A percentile compares a stretch with the other conserved stretches of the same genome.
Conservation (phyloP, 2,329 filamentous ascomycete genomes). For the Aureobasidium sp. region DNA sequence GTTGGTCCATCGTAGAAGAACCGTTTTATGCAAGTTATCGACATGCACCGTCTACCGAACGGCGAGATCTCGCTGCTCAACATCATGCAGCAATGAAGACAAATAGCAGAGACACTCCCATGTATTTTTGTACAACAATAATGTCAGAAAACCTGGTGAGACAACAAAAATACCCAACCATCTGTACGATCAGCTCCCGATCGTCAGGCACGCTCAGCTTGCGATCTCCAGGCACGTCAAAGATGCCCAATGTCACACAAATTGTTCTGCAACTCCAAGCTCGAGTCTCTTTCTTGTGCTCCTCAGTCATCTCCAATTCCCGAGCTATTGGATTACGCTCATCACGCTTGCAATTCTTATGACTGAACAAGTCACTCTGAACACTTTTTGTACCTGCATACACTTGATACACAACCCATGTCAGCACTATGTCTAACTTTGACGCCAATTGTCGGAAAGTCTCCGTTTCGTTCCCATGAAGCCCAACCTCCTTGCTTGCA, state of each 20-base stretch:
- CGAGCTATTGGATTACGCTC: background rate
- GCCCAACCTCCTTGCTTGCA: background rate
- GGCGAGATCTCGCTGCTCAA: background rate
- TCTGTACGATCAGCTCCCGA: background rate
- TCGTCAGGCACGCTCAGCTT: background rate
- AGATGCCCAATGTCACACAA: background rate
- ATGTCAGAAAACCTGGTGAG: background rate
- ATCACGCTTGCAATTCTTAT: background rate
- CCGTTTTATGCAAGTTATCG: conserved; percentile 5
- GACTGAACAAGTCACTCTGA: background rate
- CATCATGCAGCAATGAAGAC: background rate
- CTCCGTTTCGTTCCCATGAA: background rate
- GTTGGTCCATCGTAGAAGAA: background rate
- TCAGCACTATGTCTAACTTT: conserved; percentile 1
- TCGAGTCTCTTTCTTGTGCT: background rate
- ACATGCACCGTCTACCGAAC: background rate
- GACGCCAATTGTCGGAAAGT: background rate
- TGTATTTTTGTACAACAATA: background rate
- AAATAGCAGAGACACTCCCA: background rate
- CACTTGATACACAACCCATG: background rate
- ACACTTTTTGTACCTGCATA: background rate
- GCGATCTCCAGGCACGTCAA: background rate
- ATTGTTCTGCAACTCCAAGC: background rate
- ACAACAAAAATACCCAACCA: background rate
- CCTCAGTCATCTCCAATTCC: background rate